Evolutionary conservation across 108 stramenopile species (phyloP), one percentile per base, ranked within the genome.

Genomic region (Ochromonas danica): DNA sequence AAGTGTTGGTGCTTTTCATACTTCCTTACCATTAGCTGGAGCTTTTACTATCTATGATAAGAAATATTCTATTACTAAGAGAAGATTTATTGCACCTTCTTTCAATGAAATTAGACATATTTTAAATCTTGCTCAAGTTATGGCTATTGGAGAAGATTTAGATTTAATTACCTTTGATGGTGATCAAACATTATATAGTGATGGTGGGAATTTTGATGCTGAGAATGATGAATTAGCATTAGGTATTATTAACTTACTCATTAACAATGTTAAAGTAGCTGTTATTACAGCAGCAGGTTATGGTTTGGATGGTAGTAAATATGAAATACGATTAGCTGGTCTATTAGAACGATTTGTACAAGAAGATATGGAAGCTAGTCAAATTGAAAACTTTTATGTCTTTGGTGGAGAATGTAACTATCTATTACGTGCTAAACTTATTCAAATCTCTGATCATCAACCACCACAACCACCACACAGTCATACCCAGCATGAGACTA

Each of bases 321-420:
- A 96, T 77, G 92, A 92, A 80, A 80, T 90, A 40, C 89, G 95
- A 0, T 72, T 96, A 39, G 86, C 87, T 0, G 95, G 95, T 33
- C 61, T 96, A 36, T 78, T 96, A 43, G 80, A 87, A 0, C 93
- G 87, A 80, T 94, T 96, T 78, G 82, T 84, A 42, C 81, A 88
- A 31, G 85, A 85, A 62, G 78, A 80, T 0, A 79, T 94, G 30
- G 81, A 90, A 33, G 62, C 57, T 0, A 90, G 90, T 39, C 90
- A 91, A 60, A 83, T 92, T 45, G 89, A 89, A 70, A 88, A 92
- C 61, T 96, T 96, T 74, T 94, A 92, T 78, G 85, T 96, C 71
- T 92, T 94, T 86, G 95, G 95, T 6, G 95, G 95, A 0, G 95
- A 96, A 81, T 94, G 92, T 81, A 96, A 96, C 80, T 96, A 94